Conservation (phyloP, 495 filamentous ascomycete species). For the Penicillium cataractarum region DNA sequence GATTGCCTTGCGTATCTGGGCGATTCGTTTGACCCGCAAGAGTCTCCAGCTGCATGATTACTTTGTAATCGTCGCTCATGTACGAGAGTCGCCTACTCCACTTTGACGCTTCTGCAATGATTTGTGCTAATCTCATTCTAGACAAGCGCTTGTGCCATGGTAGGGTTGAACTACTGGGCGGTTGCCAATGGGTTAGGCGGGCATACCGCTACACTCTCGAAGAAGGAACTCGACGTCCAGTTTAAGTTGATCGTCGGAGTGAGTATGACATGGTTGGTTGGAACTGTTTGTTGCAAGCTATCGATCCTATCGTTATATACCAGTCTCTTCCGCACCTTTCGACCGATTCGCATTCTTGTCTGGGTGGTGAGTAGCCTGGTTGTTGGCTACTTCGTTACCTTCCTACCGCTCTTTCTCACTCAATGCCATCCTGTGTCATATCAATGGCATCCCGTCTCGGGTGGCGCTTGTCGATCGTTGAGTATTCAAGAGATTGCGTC, state of each 20-base stretch:
- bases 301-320: conserved; percentile 14
- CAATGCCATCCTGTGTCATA: conserved; percentile 14
- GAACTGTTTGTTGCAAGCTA: conserved; percentile 13
- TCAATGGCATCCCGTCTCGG: conserved; percentile 8
- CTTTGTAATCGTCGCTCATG: conserved; percentile 11
- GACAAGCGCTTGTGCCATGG: conserved; percentile 5
- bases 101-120: not conserved
- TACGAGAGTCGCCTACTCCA: not conserved
- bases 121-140: not conserved
- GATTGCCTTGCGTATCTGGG: conserved; percentile 11
- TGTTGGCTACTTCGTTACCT: conserved; percentile 11
- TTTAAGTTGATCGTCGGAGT: conserved; percentile 15
- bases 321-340: conserved; percentile 14
- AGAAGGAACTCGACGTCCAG: conserved; percentile 9
- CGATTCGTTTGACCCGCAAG: conserved; percentile 12
- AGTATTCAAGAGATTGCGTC: conserved; percentile 14
- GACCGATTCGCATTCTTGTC: conserved; percentile 13
- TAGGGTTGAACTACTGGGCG: conserved; percentile 11
- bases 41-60: conserved; percentile 11
- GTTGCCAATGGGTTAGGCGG: conserved; percentile 9
- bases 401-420: conserved; percentile 11
- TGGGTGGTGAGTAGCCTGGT: conserved; percentile 15
- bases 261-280: conserved; percentile 13
- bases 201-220: conserved; percentile 4
- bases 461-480: conserved; percentile 6